Evolutionary conservation across 2,329 filamentous ascomycete genomes (phyloP).

Genomic region (Talaromyces rugulosus): DNA sequence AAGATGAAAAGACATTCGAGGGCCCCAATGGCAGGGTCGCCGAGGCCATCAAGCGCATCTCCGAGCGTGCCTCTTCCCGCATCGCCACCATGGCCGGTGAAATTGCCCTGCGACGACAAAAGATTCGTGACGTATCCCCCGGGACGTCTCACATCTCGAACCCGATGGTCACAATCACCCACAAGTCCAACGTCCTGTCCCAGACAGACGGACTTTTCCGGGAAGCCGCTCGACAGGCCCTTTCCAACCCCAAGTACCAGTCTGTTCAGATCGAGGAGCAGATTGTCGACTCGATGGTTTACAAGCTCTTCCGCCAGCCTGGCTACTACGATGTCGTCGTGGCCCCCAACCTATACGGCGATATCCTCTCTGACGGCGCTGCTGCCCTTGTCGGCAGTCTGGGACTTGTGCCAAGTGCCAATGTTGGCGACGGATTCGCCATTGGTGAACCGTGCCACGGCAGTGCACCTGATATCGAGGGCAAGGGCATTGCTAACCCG

Average conservation of each 20-base stretch:
- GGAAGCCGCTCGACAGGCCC: conserved; percentile 67
- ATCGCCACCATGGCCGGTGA: conserved; percentile 94
- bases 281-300: conserved; percentile 99
- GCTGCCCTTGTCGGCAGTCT: conserved; percentile 89
- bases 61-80: conserved; percentile 74
- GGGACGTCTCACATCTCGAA: conserved; percentile 51
- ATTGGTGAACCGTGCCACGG: conserved; percentile 99
- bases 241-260: conserved; percentile 62
- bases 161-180: conserved; percentile 88
- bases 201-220: conserved; percentile 97
- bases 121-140: conserved; percentile 61
- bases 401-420: conserved; percentile 89
- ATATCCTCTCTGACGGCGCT: conserved; percentile 92
- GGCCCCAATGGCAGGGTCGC: conserved; percentile 74
- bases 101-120: conserved; percentile 82
- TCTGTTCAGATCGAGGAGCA: conserved; percentile 80
- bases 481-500: conserved; percentile 87
- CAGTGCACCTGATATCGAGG: conserved; percentile 91
- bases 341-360: conserved; percentile 94
- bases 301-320: conserved; percentile 98
- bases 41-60: conserved; percentile 97
- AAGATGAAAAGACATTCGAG: conserved; percentile 84
- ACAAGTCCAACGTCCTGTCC: conserved; percentile 95
- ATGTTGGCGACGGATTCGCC: conserved; percentile 89
- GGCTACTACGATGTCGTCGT: conserved; percentile 96